Base-by-base conservation (phyloP, 345 rosid species). In the Abelmoschus esculentus region DNA sequence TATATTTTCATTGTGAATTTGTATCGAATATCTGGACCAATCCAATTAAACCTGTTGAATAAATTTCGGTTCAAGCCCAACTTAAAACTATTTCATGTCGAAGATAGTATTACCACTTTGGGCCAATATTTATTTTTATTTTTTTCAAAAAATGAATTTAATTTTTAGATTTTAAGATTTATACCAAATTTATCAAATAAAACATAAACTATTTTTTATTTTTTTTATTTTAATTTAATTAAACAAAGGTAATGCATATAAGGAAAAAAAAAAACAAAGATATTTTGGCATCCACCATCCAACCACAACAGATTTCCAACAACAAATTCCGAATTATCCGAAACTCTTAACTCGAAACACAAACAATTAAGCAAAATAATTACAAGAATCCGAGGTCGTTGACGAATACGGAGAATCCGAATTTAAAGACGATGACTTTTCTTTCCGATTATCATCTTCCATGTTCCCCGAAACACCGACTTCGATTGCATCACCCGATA, bases 361-460 rank as follows among this genome's bases (percentile, higher is more conserved):
- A 50, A 66, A 72, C 60, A 69, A 65, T 80, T 79, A 87, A 71
- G 74, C 77, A 61, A 64, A 77, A 36, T 79, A 89, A 84, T 77
- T 77, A 78, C 85, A 89, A 75, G 86, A 84, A 82, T 80, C 78
- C 12, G 77, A 78, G 71, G 83, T 75, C 6, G 82, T 83, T 29
- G 81, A 73, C 36, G 83, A 70, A 11, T 80, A 71, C 63, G 85
- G 77, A 55, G 84, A 80, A 53, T 82, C 67, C 56, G 74, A 69
- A 31, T 84, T 76, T 52, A 3, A 13, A 78, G 40, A 81, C 60
- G 73, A 66, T 61, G 79, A 74, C 73, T 70, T 73, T 66, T 74
- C 81, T 63, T 75, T 64, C 52, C 71, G 55, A 44, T 47, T 70
- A 13, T 70, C 78, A n/a, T 66, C 75, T 55, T 60, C 75, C 52